Evolutionary conservation across 1,139 yeast genomes (phyloP).

Genomic region (Hyphopichia pseudoburtonii): DNA sequence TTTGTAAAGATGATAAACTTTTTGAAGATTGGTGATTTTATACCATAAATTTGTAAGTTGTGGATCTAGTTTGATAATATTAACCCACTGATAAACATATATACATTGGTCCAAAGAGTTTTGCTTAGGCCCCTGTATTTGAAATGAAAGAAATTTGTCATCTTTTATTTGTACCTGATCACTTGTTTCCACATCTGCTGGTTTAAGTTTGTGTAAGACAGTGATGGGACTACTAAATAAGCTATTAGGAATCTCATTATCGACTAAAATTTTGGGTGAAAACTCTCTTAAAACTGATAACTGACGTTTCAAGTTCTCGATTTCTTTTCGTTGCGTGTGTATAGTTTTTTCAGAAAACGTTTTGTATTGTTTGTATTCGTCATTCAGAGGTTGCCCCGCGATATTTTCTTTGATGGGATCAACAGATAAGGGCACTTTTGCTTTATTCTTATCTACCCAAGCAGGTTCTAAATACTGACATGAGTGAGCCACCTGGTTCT

Average conservation of each 20-base stretch:
- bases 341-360: constrained; percentile 24
- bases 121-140: neutral
- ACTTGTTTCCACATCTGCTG: constrained; percentile 6
- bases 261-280: constrained; percentile 10
- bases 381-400: constrained; percentile 10
- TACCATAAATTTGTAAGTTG: constrained; percentile 44
- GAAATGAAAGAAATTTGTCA: neutral
- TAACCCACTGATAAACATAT: constrained; percentile 41
- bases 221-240: constrained; percentile 11
- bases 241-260: neutral
- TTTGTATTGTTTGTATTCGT: constrained; percentile 22
- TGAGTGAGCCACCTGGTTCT: constrained; percentile 42
- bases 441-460: constrained; percentile 24
- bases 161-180: neutral
- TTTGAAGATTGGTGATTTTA: constrained; percentile 42
- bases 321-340: constrained; percentile 28
- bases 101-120: constrained; percentile 6
- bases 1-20: constrained; percentile 40
- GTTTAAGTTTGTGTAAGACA: constrained; percentile 18
- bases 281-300: constrained; percentile 29
- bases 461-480: constrained; percentile 45
- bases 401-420: neutral
- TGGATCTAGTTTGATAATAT: constrained; percentile 41
- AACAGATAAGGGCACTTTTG: neutral
- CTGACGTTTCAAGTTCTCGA: constrained; percentile 37